Percentiles rank a stretch among this genome's conserved stretches.
Evolutionary conservation across 148 eudicot genomes (phyloP).

Genomic region (Rhododendron vialii): DNA sequence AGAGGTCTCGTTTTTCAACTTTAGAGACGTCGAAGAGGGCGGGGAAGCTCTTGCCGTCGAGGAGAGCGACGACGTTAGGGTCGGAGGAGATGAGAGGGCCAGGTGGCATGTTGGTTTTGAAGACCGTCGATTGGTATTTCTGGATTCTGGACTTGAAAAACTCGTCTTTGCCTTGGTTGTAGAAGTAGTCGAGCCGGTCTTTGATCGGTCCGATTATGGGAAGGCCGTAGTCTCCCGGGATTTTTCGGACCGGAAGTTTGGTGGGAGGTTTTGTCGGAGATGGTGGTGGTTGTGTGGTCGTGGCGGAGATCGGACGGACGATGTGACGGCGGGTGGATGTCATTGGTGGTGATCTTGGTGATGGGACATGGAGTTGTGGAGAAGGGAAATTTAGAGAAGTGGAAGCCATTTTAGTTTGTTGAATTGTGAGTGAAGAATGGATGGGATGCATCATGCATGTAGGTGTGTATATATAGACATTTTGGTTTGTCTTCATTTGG

Average conservation of each 20-base stretch:
- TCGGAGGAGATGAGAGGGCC: constrained; percentile 51
- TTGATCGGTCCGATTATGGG: constrained; percentile 57
- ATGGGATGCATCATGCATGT: neutral
- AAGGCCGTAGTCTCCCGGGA: constrained; percentile 69
- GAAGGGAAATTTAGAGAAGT: neutral
- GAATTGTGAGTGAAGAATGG: neutral
- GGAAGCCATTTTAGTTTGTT: neutral
- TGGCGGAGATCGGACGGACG: constrained; percentile 14
- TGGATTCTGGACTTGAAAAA: constrained; percentile 60
- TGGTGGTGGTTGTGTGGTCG: constrained; percentile 17
- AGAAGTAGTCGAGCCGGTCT: constrained; percentile 66
- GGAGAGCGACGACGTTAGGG: constrained; percentile 62
- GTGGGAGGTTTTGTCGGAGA: neutral
- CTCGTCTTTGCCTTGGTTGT: constrained; percentile 71
- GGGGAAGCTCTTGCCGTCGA: constrained; percentile 68
- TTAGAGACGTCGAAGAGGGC: constrained; percentile 56
- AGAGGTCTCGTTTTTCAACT: constrained; percentile 67
- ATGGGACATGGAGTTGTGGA: neutral
- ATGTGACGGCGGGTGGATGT: neutral
- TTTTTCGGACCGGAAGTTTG: constrained; percentile 33
- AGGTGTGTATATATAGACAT: neutral
- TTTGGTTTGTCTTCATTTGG: neutral
- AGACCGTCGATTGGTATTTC: constrained; percentile 67
- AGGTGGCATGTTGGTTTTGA: constrained; percentile 78
- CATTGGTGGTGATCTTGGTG: neutral